Evolutionary conservation across 441 rosid species (phyloP).

Genomic region (Jatropha multifida): DNA sequence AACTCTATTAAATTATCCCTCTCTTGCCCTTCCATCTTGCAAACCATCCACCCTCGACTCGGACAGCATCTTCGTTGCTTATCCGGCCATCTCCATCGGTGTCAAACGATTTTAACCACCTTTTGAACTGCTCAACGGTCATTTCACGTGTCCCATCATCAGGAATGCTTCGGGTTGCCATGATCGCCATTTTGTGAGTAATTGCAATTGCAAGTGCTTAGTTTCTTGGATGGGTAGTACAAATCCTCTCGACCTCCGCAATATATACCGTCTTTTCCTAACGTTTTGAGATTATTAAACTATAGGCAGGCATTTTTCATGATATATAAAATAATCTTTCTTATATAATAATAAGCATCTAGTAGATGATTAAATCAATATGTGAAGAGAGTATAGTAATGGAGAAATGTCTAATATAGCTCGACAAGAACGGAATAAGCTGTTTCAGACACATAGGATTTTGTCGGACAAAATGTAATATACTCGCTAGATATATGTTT

Average conservation of each 20-base stretch:
- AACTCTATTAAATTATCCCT: conserved; percentile 32
- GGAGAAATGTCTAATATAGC: no score
- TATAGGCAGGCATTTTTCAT: no score
- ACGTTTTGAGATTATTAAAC: not conserved
- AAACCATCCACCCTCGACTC: conserved; percentile 34
- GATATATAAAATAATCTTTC: no score
- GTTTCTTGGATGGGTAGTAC: not conserved
- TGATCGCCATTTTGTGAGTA: conserved; percentile 21
- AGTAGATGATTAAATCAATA: not conserved
- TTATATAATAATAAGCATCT: not conserved
- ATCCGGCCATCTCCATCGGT: conserved; percentile 31
- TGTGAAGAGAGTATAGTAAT: no score
- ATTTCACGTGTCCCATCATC: conserved; percentile 23
- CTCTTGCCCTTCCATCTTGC: conserved; percentile 30
- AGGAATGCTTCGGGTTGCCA: not conserved
- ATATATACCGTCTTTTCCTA: not conserved
- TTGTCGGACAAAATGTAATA: no score
- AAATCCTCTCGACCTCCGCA: not conserved
- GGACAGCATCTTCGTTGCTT: conserved; percentile 36
- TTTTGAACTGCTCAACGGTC: conserved; percentile 35
- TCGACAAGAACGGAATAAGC: no score
- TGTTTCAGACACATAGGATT: no score
- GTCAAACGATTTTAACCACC: conserved; percentile 33
- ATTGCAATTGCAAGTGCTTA: not conserved
- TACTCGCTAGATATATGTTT: no score